Evolutionary conservation across 495 filamentous ascomycete genomes (phyloP).

Genomic region (Cercophora scortea): DNA sequence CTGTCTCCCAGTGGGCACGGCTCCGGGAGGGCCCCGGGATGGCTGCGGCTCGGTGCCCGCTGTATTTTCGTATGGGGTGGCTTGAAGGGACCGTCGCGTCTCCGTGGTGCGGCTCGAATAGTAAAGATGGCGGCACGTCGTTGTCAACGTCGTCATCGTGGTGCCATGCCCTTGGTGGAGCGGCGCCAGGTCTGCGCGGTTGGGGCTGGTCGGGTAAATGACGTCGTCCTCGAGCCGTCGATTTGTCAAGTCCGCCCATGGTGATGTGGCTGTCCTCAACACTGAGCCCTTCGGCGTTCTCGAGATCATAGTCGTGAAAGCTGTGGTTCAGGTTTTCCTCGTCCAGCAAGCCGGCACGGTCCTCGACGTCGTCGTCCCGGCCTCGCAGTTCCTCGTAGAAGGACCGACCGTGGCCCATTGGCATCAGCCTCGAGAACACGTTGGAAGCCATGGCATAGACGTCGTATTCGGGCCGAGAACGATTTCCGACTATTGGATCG

Average conservation of each 20-base stretch:
- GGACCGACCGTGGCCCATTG: slow-evolving; percentile 53
- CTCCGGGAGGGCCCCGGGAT: slow-evolving; percentile 47
- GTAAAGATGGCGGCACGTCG: slow-evolving; percentile 82
- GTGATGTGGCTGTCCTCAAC: slow-evolving; percentile 58
- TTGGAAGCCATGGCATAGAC: slow-evolving; percentile 58
- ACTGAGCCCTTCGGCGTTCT: slow-evolving; percentile 49
- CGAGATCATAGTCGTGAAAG: slow-evolving; percentile 66
- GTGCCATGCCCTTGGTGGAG: slow-evolving; percentile 7
- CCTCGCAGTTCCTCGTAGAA: slow-evolving; percentile 64
- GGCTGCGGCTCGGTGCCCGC: slow-evolving; percentile 9
- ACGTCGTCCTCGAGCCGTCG: slow-evolving; percentile 4
- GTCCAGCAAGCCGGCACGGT: slow-evolving; percentile 60
- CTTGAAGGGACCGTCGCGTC: slow-evolving; percentile 2
- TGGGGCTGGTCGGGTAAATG: background rate
- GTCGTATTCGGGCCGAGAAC: background rate
- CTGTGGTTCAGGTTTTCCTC: slow-evolving; percentile 58
- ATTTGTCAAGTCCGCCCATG: slow-evolving; percentile 15
- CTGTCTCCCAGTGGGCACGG: slow-evolving; percentile 59
- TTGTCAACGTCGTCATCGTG: slow-evolving; percentile 75
- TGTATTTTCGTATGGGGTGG: slow-evolving; percentile 8
- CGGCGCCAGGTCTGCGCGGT: slow-evolving; percentile 3
- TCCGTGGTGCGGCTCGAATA: slow-evolving; percentile 55
- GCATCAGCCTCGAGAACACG: slow-evolving; percentile 65
- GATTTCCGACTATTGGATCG: background rate
- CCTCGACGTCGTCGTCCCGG: slow-evolving; percentile 59